Evolutionary conservation across 1,139 yeast species (phyloP), one percentile per base, ranked within the genome.

Genomic region (Yamadazyma triangularis): DNA sequence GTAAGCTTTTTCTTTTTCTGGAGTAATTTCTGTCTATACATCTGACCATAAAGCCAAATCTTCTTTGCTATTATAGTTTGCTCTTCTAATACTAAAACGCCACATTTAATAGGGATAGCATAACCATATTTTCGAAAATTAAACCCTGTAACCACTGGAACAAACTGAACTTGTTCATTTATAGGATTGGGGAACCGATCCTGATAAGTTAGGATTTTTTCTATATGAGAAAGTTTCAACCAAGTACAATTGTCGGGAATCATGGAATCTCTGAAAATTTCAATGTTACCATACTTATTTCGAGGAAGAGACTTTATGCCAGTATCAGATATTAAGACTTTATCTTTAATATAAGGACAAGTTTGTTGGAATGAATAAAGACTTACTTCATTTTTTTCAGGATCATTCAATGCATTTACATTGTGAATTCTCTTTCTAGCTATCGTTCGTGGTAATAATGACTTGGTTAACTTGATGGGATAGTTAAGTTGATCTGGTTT

Each of bases 91-190:
- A 62, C 55, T 2, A 63, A 29, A 0, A 62, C 62, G 2, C 70
- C 70, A 3, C 44, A 27, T 26, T 53, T 57, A 2, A 47, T 34
- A 0, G 70, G 69, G 2, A 55, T 44, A 0, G 65, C 66, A 28
- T 43, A 43, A 3, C 60, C 59, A 2, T 44, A 39, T 31, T 51
- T 50, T 11, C 41, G 44, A 38, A 60, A 60, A 10, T 40, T 43
- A 33, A 63, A 63, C 0, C 69, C 69, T 7, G 49, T 49, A 1
- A 63, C 65, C 2, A 63, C 68, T 1, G 68, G 58, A 8, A 59
- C 62, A 39, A 34, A 60, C 6, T 51, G 46, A 1, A 58, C 37
- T 3, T 25, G 16, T 9, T 18, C 20, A 18, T 18, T 9, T 6
- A 18, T 9, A 7, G 6, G 20, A 9, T 9, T 7, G 4, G 8